These are phyloP conservation scores for Diutina rugosa DNA, from an alignment of 1,139 yeast species.

Conservation along the genomic window DNA sequence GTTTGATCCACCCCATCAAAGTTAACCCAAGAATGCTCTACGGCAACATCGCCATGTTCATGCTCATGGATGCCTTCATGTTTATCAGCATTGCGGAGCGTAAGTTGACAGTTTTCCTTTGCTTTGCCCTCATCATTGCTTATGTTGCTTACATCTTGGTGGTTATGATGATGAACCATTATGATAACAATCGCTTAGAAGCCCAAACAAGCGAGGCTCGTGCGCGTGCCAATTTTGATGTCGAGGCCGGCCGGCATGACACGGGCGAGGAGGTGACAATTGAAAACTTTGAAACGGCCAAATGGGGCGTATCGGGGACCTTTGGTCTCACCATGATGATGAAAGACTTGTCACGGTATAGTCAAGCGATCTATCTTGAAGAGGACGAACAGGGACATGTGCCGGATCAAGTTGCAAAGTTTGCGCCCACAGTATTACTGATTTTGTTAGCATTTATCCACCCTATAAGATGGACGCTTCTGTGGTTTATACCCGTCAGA, in stretches of 20 bases:
- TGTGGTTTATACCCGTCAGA: not conserved
- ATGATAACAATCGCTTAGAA: not conserved
- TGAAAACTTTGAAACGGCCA: not conserved
- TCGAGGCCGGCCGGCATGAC: not conserved
- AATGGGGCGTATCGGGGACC: slow-evolving; percentile 10
- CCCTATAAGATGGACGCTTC: not conserved
- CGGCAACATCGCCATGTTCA: slow-evolving; percentile 38
- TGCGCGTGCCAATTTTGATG: slow-evolving; percentile 15
- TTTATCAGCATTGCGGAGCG: slow-evolving; percentile 31
- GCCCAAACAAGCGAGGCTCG: slow-evolving; percentile 12
- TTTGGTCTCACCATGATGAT: slow-evolving; percentile 23
- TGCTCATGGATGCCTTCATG: slow-evolving; percentile 30
- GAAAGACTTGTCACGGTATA: slow-evolving; percentile 18
- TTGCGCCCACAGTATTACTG: not conserved
- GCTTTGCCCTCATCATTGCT: slow-evolving; percentile 33
- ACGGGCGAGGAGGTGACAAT: not conserved
- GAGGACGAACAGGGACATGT: not conserved
- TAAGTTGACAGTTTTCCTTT: slow-evolving; percentile 27
- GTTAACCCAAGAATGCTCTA: slow-evolving; percentile 41
- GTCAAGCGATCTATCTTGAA: not conserved
- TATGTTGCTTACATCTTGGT: slow-evolving; percentile 42
- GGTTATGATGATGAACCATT: slow-evolving; percentile 8
- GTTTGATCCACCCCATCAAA: slow-evolving; percentile 51
- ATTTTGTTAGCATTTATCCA: not conserved
- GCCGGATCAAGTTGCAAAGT: not conserved